These are phyloP conservation scores for Scheffersomyces spartinae DNA, from an alignment of 805 yeast species.

Conservation along the genomic window DNA sequence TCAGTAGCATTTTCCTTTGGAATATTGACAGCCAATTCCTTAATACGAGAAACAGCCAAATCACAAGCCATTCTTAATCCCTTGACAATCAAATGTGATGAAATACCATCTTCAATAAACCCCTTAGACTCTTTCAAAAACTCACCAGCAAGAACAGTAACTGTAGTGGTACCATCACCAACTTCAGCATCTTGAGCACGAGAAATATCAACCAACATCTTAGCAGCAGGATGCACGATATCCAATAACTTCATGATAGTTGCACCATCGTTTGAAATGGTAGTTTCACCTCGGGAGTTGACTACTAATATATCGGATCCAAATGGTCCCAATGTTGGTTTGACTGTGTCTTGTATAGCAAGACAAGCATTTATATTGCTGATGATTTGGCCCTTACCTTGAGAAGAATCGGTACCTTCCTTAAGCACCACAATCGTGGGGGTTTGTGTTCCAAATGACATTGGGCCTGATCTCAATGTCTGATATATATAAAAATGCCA, in stretches of 20 bases:
- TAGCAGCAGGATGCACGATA: slow-evolving; percentile 98
- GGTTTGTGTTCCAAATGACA: slow-evolving; percentile 88
- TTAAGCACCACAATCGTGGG: slow-evolving; percentile 97
- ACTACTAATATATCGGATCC: slow-evolving; percentile 94
- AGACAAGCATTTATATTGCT: slow-evolving; percentile 94
- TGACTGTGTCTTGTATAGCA: slow-evolving; percentile 91
- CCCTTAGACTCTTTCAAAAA: slow-evolving; percentile 79
- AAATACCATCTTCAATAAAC: slow-evolving; percentile 93
- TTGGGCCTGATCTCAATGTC: slow-evolving; percentile 11
- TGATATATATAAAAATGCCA: too few species aligned
- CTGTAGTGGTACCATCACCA: slow-evolving; percentile 98
- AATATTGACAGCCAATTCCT: slow-evolving; percentile 66
- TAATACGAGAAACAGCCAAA: slow-evolving; percentile 61
- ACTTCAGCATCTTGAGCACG: slow-evolving; percentile 97
- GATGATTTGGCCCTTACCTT: slow-evolving; percentile 92
- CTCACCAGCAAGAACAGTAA: slow-evolving; percentile 90
- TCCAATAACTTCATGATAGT: slow-evolving; percentile 86
- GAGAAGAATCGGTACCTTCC: slow-evolving; percentile 96
- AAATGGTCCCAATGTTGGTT: slow-evolving; percentile 92
- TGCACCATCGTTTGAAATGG: slow-evolving; percentile 97
- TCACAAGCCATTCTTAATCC: slow-evolving; percentile 79
- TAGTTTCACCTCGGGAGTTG: slow-evolving; percentile 70
- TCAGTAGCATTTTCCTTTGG: slow-evolving; percentile 33
- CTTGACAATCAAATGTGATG: slow-evolving; percentile 78
- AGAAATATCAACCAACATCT: slow-evolving; percentile 85